These are phyloP conservation scores for Aspergillus bombycis DNA, from an alignment of 2,329 filamentous ascomycete genomes.

Conservation along the genomic window DNA sequence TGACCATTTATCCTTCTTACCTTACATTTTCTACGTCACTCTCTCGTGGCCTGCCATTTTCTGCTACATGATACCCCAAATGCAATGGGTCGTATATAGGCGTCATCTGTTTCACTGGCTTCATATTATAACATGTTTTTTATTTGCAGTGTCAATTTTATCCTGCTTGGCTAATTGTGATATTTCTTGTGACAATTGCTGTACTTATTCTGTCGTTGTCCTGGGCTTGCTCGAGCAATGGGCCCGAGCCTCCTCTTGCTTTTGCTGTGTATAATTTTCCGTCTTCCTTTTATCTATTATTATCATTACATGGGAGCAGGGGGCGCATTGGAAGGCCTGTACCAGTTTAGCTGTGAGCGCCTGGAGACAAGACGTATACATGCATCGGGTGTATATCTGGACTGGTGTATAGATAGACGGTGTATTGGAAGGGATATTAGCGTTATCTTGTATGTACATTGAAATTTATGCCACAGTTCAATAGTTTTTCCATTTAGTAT, in stretches of 20 bases:
- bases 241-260: neutral
- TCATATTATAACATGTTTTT: constrained; percentile 9
- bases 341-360: neutral
- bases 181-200: neutral
- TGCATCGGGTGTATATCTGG: neutral
- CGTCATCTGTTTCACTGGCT: constrained; percentile 21
- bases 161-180: neutral
- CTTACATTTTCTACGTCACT: constrained; percentile 4
- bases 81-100: constrained; percentile 29
- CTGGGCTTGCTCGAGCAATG: neutral
- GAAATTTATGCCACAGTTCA: neutral
- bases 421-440: neutral
- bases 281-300: neutral
- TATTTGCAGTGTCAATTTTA: constrained; percentile 1
- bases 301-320: neutral
- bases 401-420: constrained; percentile 10
- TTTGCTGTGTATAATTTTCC: neutral
- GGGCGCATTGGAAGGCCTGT: neutral
- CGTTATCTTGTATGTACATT: neutral
- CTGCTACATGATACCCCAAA: constrained; percentile 26
- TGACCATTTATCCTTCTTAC: constrained; percentile 3
- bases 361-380: neutral
- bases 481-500: neutral
- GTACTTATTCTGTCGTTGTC: neutral
- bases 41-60: constrained; percentile 20